A percentile compares a stretch with the other conserved stretches of the same genome.
phyloP scores from a whole-genome alignment of 176 grass and related monocot species.

The sorghum (Sorghum bicolor) region DNA sequence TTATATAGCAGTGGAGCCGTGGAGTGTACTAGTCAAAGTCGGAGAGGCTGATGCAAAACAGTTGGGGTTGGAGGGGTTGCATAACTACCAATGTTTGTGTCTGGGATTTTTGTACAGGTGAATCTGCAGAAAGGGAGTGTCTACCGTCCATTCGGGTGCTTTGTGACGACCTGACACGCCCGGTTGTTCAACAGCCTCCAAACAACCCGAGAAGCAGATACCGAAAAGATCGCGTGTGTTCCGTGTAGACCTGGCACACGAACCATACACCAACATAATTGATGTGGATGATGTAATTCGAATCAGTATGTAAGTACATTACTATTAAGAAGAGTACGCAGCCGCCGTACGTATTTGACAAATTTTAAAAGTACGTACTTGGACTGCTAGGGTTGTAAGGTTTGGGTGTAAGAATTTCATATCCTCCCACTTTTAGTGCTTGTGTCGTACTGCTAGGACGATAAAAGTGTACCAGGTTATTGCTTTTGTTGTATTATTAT shows the following conservation, averaged over 20 bases:
- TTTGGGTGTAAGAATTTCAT: too few relatives aligned
- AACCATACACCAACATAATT: neutral
- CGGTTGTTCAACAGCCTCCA: neutral
- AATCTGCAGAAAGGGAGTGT: neutral
- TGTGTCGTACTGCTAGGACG: too few relatives aligned
- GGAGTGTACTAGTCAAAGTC: neutral
- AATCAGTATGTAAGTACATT: too few relatives aligned
- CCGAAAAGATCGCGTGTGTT: neutral
- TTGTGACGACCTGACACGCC: neutral
- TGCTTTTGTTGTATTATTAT: too few relatives aligned
- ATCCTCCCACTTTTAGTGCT: too few relatives aligned
- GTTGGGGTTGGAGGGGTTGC: constrained; percentile 59
- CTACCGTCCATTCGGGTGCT: neutral
- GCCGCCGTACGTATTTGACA: too few relatives aligned
- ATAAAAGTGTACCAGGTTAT: too few relatives aligned
- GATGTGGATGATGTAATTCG: neutral
- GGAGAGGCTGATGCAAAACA: constrained; percentile 27
- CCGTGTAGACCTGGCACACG: neutral
- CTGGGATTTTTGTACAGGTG: neutral
- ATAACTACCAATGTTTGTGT: constrained; percentile 32
- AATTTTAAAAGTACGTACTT: too few relatives aligned
- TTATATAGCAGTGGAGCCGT: constrained; percentile 16
- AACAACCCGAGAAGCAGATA: neutral
- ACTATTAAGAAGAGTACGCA: too few relatives aligned
- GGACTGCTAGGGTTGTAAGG: too few relatives aligned